A percentile compares a stretch with the other conserved stretches of the same genome.
Evolutionary conservation across 148 eudicot genomes (phyloP).

Genomic region (Silene conica): DNA sequence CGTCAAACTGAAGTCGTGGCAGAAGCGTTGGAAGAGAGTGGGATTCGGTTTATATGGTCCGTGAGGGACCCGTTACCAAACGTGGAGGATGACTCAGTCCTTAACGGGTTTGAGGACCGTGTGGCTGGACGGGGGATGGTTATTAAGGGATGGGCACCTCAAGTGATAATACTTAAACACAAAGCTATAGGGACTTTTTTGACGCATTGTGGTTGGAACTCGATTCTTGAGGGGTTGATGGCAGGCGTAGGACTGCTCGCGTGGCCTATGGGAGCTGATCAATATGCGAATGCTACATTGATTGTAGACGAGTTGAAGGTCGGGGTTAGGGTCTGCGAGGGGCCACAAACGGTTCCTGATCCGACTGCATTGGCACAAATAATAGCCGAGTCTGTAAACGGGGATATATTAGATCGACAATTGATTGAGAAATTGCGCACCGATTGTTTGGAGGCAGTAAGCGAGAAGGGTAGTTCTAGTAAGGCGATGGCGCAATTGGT

Average conservation of each 20-base stretch:
- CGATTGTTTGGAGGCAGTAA: conserved; percentile 19
- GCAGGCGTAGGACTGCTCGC: conserved; percentile 38
- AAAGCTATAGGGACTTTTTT: conserved; percentile 39
- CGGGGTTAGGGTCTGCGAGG: conserved; percentile 30
- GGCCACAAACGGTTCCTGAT: conserved; percentile 21
- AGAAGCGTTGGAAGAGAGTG: conserved; percentile 25
- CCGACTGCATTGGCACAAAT: conserved; percentile 24
- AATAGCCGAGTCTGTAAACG: conserved; percentile 16
- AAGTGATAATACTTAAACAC: conserved; percentile 37
- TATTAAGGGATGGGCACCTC: conserved; percentile 54
- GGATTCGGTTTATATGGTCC: conserved; percentile 35
- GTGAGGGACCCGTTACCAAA: neutral
- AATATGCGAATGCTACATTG: conserved; percentile 35
- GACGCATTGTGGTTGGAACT: conserved; percentile 67
- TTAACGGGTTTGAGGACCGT: conserved; percentile 18
- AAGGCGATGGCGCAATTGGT: conserved; percentile 18
- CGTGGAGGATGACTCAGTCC: conserved; percentile 4
- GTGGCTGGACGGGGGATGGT: conserved; percentile 33
- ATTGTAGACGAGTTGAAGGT: conserved; percentile 32
- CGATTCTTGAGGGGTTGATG: conserved; percentile 39
- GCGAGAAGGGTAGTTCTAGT: conserved; percentile 27
- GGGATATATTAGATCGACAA: conserved; percentile 5
- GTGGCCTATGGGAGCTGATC: conserved; percentile 49
- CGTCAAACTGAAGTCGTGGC: conserved; percentile 29
- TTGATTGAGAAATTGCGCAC: conserved; percentile 20